Evolutionary conservation across 495 filamentous ascomycete genomes (phyloP), one percentile per base, ranked within the genome.

Genomic region (Trichocladium uniseriatum): DNA sequence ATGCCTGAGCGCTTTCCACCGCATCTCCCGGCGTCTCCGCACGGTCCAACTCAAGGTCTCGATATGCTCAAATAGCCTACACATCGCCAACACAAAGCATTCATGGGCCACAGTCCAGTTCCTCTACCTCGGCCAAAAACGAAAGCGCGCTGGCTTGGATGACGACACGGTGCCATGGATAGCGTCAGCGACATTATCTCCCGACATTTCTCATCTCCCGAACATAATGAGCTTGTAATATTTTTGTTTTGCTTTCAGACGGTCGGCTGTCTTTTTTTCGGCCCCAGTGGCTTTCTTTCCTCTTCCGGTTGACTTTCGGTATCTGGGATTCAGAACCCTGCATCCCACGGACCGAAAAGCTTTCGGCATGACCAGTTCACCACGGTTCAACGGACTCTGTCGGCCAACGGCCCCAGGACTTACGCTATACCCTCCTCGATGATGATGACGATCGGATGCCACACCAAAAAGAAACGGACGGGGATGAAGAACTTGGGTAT

Each of bases 401-500:
- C 31, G 10, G 32, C 27, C 31, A 32, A 28, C 7, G 5, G 34
- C 20, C 28, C 34, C 34, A 38, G 24, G 34, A 24, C 46, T 37
- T 40, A 45, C 31, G 31, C 45, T 46, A 45, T 53, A 52, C 50
- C 36, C 35, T 38, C 42, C 48, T 51, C 50, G 42, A 60, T 49
- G 58, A 65, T 52, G 54, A 57, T 46, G 46, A 63, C 49, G 51
- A 58, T 51, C 48, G 31, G 55, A 58, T 48, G 49, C 51, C 37
- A 54, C 38, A 29, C 5, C 43, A 49, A 46, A 50, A 55, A 53
- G 38, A 59, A 35, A 52, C 43, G 39, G 51, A 52, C 34, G 54
- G 52, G 56, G 49, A 61, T 44, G 55, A 63, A 55, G 57, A 54
- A 54, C 24, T 52, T 59, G 56, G 54, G 62, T 53, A 62, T 53